Percentiles rank a stretch among this genome's conserved stretches.
phyloP scores from a whole-genome alignment of 257 asterid species.

The Scutellaria baicalensis region DNA sequence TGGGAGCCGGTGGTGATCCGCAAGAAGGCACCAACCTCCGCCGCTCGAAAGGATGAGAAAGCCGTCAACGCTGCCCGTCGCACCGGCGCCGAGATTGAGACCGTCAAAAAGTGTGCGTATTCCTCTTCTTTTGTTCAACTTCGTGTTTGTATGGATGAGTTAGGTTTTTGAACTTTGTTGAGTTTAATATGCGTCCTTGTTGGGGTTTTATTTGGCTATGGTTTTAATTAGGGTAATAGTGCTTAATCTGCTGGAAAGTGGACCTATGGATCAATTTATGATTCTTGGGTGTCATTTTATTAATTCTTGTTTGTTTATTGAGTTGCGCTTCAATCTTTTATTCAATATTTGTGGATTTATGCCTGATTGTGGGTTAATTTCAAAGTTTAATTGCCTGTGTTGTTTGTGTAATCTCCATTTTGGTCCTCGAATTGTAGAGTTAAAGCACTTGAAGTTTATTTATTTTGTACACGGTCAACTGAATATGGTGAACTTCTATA shows the following conservation, averaged over 20 bases:
- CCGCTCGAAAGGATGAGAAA: conserved; percentile 93
- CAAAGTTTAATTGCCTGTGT: neutral
- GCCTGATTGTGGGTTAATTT: neutral
- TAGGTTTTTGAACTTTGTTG: neutral
- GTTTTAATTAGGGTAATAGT: neutral
- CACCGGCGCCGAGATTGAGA: conserved; percentile 86
- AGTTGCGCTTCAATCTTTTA: neutral
- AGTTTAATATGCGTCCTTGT: neutral
- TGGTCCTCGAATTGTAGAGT: neutral
- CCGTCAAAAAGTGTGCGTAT: conserved; percentile 57
- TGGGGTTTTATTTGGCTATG: neutral
- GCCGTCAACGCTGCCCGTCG: conserved; percentile 99
- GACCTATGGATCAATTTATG: neutral
- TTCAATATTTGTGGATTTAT: neutral
- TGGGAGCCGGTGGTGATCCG: conserved; percentile 96
- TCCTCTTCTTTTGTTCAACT: neutral
- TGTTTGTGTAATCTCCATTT: neutral
- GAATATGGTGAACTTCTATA: neutral
- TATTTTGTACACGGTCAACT: neutral
- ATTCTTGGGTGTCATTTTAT: neutral
- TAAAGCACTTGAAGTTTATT: neutral
- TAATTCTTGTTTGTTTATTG: neutral
- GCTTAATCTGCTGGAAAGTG: neutral
- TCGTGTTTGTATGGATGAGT: neutral
- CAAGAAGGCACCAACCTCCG: conserved; percentile 90